phyloP scores from a whole-genome alignment of 345 rosid genomes.

The Streptanthus diversifolius region DNA sequence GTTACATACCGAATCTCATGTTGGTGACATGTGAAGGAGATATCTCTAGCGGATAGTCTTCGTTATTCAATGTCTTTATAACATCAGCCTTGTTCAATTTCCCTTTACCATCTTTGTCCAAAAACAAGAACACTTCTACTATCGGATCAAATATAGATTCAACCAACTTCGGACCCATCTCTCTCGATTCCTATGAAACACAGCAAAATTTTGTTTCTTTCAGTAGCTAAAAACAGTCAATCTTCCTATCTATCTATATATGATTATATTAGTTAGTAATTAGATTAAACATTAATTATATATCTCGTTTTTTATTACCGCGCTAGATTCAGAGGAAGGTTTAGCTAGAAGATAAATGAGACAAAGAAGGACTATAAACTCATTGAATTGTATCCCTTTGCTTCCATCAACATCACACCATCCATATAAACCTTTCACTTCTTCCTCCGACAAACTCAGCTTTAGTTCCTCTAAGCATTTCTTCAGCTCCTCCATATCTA shows the following conservation, averaged over 20 bases:
- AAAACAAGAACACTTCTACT: conserved; percentile 73
- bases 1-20: conserved; percentile 60
- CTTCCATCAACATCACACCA: conserved; percentile 82
- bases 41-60: conserved; percentile 59
- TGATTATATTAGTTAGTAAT: too few species aligned
- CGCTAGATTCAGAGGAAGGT: conserved; percentile 40
- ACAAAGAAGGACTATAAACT: conserved; percentile 76
- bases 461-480: conserved; percentile 61
- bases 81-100: conserved; percentile 69
- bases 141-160: conserved; percentile 68
- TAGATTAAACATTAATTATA: too few species aligned
- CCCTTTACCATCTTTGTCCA: conserved; percentile 77
- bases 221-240: background rate
- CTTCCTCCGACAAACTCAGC: conserved; percentile 51
- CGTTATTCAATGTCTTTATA: conserved; percentile 57
- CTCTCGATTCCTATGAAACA: conserved; percentile 41
- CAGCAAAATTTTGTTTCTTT: background rate
- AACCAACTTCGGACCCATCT: conserved; percentile 44
- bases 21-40: conserved; percentile 63
- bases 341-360: conserved; percentile 65
- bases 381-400: conserved; percentile 75
- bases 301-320: conserved; percentile 22
- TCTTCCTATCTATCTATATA: background rate
- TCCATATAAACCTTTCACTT: conserved; percentile 63
- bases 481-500: conserved; percentile 64